A percentile compares a stretch with the other conserved stretches of the same genome.
Evolutionary conservation across 1,139 yeast species (phyloP).

Genomic region (Taphrina betulina): DNA sequence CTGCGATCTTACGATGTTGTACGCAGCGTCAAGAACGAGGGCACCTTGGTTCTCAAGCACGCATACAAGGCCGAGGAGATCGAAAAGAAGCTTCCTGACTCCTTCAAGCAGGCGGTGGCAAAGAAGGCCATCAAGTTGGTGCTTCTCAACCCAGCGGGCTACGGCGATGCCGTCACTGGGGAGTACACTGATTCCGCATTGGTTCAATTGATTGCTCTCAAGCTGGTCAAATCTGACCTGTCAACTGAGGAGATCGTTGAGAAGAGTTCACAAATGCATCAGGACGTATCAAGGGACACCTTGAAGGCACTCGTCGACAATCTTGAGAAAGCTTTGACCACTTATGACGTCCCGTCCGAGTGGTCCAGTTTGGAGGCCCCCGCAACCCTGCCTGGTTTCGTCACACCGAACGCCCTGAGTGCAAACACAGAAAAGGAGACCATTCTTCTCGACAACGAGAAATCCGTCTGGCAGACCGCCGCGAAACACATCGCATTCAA

Average conservation of each 20-base stretch:
- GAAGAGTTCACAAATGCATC: conserved; percentile 77
- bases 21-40: conserved; percentile 59
- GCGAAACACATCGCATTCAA: conserved; percentile 74
- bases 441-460: conserved; percentile 48
- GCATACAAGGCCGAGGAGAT: conserved; percentile 49
- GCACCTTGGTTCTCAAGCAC: conserved; percentile 55
- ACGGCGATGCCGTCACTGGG: conserved; percentile 51
- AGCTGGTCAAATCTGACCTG: conserved; percentile 65
- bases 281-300: conserved; percentile 78
- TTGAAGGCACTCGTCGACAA: conserved; percentile 56
- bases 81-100: conserved; percentile 52
- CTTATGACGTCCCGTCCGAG: conserved; percentile 45
- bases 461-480: conserved; percentile 53
- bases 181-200: conserved; percentile 72
- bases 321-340: conserved; percentile 42
- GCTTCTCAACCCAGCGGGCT: conserved; percentile 35
- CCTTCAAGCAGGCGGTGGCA: conserved; percentile 58
- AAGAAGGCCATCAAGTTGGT: conserved; percentile 50
- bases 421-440: conserved; percentile 43
- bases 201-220: conserved; percentile 70
- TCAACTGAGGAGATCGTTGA: conserved; percentile 66
- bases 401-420: conserved; percentile 40
- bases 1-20: conserved; percentile 61
- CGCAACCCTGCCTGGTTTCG: conserved; percentile 47
- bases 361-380: conserved; percentile 42